Evolutionary conservation across 495 filamentous ascomycete species (phyloP).

Genomic region (Penicillium pancosmium): DNA sequence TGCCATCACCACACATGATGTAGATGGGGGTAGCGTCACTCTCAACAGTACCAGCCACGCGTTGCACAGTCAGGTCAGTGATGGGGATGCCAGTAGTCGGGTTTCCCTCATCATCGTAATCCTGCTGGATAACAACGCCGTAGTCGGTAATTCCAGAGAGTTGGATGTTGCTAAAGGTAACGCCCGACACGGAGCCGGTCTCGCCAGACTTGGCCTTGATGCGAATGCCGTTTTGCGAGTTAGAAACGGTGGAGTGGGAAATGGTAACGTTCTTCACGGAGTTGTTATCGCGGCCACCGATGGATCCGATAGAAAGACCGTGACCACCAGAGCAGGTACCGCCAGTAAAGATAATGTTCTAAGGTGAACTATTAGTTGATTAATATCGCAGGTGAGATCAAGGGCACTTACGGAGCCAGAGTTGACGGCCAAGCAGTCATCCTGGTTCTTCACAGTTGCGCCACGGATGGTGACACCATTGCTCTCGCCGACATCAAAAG

Average conservation of each 20-base stretch:
- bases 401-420: conserved; percentile 32
- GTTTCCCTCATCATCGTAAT: conserved; percentile 67
- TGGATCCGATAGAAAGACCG: conserved; percentile 70
- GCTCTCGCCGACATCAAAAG: conserved; percentile 61
- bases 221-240: conserved; percentile 62
- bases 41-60: conserved; percentile 54
- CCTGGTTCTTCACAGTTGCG: conserved; percentile 62
- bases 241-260: conserved; percentile 49
- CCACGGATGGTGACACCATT: conserved; percentile 54
- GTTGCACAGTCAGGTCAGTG: conserved; percentile 56
- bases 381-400: neutral
- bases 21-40: conserved; percentile 49
- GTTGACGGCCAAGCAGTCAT: conserved; percentile 69
- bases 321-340: conserved; percentile 62
- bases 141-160: conserved; percentile 60
- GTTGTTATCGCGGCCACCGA: conserved; percentile 65
- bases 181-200: conserved; percentile 57
- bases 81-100: conserved; percentile 66
- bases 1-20: conserved; percentile 55
- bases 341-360: conserved; percentile 58
- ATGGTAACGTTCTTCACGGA: conserved; percentile 59
- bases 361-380: neutral
- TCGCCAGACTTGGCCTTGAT: conserved; percentile 65
- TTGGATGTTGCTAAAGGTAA: conserved; percentile 63
- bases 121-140: conserved; percentile 70